These are phyloP conservation scores for Podospora pseudopauciseta DNA, from an alignment of 495 filamentous ascomycete species.

Conservation along the genomic window DNA sequence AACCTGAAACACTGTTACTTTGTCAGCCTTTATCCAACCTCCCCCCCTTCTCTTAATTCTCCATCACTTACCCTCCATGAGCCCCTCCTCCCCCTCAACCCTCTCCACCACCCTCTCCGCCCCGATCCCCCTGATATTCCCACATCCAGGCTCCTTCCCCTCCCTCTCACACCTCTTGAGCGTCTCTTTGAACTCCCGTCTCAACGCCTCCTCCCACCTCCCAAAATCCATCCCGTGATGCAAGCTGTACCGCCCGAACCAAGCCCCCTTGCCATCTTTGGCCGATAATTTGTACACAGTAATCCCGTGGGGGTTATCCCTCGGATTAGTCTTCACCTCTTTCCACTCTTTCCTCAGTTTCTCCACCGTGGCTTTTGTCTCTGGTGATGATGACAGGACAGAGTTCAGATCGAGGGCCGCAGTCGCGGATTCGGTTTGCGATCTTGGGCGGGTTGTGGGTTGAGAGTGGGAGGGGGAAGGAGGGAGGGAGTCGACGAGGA, in stretches of 20 bases:
- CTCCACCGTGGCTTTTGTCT: constrained; percentile 9
- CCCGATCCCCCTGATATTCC: constrained; percentile 77
- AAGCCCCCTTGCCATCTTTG: constrained; percentile 77
- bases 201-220: constrained; percentile 59
- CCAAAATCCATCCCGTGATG: constrained; percentile 65
- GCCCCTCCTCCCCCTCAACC: constrained; percentile 52
- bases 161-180: constrained; percentile 49
- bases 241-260: constrained; percentile 85
- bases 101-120: constrained; percentile 69
- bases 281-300: constrained; percentile 74
- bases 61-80: constrained; percentile 50
- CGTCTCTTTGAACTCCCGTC: constrained; percentile 60
- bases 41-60: neutral
- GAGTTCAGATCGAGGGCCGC: neutral
- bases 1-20: constrained; percentile 62
- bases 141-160: constrained; percentile 53
- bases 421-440: constrained; percentile 33
- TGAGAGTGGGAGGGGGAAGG: neutral
- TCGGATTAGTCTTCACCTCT: constrained; percentile 63
- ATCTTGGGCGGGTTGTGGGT: constrained; percentile 20
- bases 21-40: neutral
- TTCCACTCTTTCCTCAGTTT: constrained; percentile 82
- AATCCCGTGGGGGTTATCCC: constrained; percentile 72
- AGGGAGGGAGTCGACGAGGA: constrained; percentile 74
- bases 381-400: neutral